Evolutionary conservation across 495 filamentous ascomycete genomes (phyloP).

Genomic region (Podospora pseudoanserina): DNA sequence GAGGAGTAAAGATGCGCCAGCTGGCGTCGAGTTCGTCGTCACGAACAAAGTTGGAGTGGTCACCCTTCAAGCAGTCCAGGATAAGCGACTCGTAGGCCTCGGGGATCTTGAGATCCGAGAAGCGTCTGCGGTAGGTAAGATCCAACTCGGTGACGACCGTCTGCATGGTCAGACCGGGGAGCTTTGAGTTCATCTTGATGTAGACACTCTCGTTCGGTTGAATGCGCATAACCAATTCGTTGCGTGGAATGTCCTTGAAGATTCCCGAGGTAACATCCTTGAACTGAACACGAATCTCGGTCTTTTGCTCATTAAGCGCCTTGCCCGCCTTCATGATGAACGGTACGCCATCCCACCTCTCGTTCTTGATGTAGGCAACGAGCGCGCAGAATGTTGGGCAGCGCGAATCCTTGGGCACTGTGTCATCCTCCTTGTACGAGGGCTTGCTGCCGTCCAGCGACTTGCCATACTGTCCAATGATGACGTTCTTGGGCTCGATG

Average conservation of each 20-base stretch:
- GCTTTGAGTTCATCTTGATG: slow-evolving; percentile 99
- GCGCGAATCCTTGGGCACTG: slow-evolving; percentile 92
- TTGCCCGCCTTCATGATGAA: slow-evolving; percentile 99
- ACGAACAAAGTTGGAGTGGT: slow-evolving; percentile 99
- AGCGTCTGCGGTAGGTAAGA: slow-evolving; percentile 94
- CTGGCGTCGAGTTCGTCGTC: slow-evolving; percentile 97
- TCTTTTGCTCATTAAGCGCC: slow-evolving; percentile 99
- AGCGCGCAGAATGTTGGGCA: slow-evolving; percentile 98
- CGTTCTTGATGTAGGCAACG: slow-evolving; percentile 98
- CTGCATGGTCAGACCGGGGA: slow-evolving; percentile 98
- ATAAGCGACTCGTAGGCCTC: slow-evolving; percentile 99
- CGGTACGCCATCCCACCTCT: slow-evolving; percentile 98
- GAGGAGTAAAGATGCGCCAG: slow-evolving; percentile 97
- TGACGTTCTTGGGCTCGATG: slow-evolving; percentile 99
- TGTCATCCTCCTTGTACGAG: slow-evolving; percentile 97
- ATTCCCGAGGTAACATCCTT: slow-evolving; percentile 98
- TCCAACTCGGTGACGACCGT: slow-evolving; percentile 98
- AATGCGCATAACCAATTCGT: slow-evolving; percentile 98
- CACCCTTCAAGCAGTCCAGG: slow-evolving; percentile 94
- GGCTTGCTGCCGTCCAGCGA: slow-evolving; percentile 97
- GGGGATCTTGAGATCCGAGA: slow-evolving; percentile 98
- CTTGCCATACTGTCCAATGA: slow-evolving; percentile 97
- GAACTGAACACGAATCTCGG: slow-evolving; percentile 98
- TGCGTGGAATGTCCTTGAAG: slow-evolving; percentile 99
- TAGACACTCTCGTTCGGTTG: slow-evolving; percentile 99